phyloP scores from a whole-genome alignment of 768 basidiomycete species.

The Bullera alba region DNA sequence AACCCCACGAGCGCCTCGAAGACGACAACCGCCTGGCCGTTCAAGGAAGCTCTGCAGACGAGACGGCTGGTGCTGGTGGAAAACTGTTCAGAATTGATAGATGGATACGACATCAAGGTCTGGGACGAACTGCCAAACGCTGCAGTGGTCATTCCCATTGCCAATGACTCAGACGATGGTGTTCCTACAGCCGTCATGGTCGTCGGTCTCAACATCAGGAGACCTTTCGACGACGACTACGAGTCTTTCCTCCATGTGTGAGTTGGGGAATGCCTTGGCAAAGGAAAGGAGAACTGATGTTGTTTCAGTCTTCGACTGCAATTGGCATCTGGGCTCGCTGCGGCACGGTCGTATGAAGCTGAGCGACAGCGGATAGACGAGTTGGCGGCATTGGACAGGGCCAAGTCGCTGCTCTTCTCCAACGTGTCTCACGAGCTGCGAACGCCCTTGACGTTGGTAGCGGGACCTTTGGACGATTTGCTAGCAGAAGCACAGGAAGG shows the following conservation, averaged over 20 bases:
- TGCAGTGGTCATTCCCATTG: slow-evolving; percentile 36
- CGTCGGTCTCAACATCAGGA: slow-evolving; percentile 34
- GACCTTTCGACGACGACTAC: slow-evolving; percentile 41
- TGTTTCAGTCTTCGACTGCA: slow-evolving; percentile 24
- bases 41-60: slow-evolving; percentile 29
- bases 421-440: slow-evolving; percentile 26
- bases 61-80: slow-evolving; percentile 32
- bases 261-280: slow-evolving; percentile 1
- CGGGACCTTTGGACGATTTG: slow-evolving; percentile 40
- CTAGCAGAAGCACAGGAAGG: slow-evolving; percentile 24
- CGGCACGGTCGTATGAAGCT: slow-evolving; percentile 37
- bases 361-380: slow-evolving; percentile 35
- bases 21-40: slow-evolving; percentile 27
- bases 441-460: slow-evolving; percentile 33
- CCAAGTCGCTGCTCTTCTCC: slow-evolving; percentile 35
- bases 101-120: slow-evolving; percentile 28
- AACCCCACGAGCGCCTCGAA: too few relatives aligned
- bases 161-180: slow-evolving; percentile 36
- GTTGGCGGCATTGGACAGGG: slow-evolving; percentile 32
- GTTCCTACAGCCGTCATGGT: slow-evolving; percentile 33
- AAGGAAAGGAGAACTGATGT: neutral
- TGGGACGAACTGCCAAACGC: slow-evolving; percentile 40
- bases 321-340: slow-evolving; percentile 37
- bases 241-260: slow-evolving; percentile 35
- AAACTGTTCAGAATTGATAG: slow-evolving; percentile 30